Evolutionary conservation across 2,329 filamentous ascomycete genomes (phyloP).

Genomic region (Aspergillus pseudoterreus): DNA sequence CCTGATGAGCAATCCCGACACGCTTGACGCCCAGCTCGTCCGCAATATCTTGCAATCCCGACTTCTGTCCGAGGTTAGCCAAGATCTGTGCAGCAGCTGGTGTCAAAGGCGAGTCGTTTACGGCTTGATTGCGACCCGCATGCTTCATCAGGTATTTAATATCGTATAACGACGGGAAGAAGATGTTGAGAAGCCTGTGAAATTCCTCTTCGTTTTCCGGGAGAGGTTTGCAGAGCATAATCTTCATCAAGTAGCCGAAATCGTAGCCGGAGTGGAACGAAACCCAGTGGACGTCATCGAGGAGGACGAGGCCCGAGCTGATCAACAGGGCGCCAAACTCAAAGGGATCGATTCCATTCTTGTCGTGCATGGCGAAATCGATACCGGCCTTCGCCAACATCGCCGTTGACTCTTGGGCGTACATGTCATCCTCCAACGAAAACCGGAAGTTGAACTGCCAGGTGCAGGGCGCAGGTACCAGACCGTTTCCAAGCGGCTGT

Average conservation of each 20-base stretch:
- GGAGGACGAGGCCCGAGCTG: slow-evolving; percentile 83
- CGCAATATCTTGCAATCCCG: slow-evolving; percentile 86
- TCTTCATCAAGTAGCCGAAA: slow-evolving; percentile 94
- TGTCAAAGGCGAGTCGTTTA: slow-evolving; percentile 61
- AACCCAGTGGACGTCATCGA: slow-evolving; percentile 89
- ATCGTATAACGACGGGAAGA: slow-evolving; percentile 91
- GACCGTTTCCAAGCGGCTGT: slow-evolving; percentile 49
- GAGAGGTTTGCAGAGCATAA: slow-evolving; percentile 76
- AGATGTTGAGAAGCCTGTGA: slow-evolving; percentile 80
- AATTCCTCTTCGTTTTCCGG: slow-evolving; percentile 90
- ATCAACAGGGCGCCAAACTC: slow-evolving; percentile 88
- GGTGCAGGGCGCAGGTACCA: slow-evolving; percentile 70
- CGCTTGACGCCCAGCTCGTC: slow-evolving; percentile 89
- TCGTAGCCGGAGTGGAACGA: slow-evolving; percentile 98
- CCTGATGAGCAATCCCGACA: slow-evolving; percentile 83
- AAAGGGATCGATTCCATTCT: slow-evolving; percentile 83
- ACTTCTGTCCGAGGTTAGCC: slow-evolving; percentile 82
- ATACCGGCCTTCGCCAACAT: slow-evolving; percentile 89
- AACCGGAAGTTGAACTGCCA: slow-evolving; percentile 99
- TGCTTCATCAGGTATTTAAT: slow-evolving; percentile 97
- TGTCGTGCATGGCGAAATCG: slow-evolving; percentile 78
- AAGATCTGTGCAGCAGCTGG: slow-evolving; percentile 68
- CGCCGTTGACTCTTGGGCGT: slow-evolving; percentile 89
- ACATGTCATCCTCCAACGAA: slow-evolving; percentile 93
- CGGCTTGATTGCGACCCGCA: slow-evolving; percentile 67